phyloP scores from a whole-genome alignment of 495 filamentous ascomycete species.

The Aspergillus ostianus region DNA sequence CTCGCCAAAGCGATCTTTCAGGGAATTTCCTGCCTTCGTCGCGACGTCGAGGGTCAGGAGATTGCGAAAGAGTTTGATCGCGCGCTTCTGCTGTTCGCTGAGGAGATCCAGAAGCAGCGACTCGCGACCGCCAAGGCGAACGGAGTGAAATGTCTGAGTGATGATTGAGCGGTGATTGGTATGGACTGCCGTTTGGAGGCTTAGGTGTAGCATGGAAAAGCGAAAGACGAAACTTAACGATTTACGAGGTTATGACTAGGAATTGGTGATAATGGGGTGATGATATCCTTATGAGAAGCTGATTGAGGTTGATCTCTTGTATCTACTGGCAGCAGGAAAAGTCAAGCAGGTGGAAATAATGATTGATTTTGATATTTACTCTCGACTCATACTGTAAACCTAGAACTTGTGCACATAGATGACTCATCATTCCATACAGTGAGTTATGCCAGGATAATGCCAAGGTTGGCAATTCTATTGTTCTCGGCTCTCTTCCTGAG shows the following conservation, averaged over 20 bases:
- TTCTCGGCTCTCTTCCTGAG: too few relatives aligned
- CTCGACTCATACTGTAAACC: too few relatives aligned
- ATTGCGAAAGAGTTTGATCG: constrained; percentile 23
- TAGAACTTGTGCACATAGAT: too few relatives aligned
- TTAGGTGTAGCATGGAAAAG: not conserved
- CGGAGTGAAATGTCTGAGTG: not conserved
- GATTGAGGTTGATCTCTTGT: not conserved
- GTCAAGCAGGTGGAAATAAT: not conserved
- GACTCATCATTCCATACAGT: too few relatives aligned
- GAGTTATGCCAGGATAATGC: too few relatives aligned
- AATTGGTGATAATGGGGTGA: not conserved
- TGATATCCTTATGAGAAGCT: too few relatives aligned
- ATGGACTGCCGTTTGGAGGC: not conserved
- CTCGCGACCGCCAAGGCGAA: constrained; percentile 1
- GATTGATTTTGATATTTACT: not conserved
- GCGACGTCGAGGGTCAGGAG: constrained; percentile 15
- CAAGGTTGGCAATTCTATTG: too few relatives aligned
- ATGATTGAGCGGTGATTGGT: not conserved
- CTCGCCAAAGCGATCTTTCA: constrained; percentile 32
- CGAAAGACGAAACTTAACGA: not conserved
- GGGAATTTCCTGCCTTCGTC: constrained; percentile 21
- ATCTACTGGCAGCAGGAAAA: not conserved
- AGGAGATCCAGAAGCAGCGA: constrained; percentile 33
- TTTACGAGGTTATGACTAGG: not conserved
- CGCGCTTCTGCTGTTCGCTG: constrained; percentile 21